These are phyloP conservation scores for Colletotrichum sansevieriae DNA, from an alignment of 2,329 filamentous ascomycete genomes.

Conservation along the genomic window DNA sequence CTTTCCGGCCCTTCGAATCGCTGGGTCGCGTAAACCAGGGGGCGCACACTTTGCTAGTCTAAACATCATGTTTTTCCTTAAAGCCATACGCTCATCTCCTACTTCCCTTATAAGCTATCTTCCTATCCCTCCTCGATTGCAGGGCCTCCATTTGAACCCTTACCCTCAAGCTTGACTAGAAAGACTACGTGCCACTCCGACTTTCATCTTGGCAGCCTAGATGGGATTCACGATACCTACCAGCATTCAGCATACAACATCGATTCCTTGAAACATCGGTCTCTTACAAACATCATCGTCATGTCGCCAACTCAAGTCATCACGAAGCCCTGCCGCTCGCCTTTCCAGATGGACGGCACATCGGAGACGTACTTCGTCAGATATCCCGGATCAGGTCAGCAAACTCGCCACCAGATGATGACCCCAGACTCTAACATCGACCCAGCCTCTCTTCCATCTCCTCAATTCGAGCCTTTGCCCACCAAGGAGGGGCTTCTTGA, in stretches of 20 bases:
- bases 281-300: background rate
- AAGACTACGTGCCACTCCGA: background rate
- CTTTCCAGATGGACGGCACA: conserved; percentile 34
- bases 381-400: conserved; percentile 35
- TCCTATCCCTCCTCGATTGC: background rate
- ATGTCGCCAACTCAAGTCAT: conserved; percentile 39
- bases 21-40: background rate
- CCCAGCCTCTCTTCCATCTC: conserved; percentile 17
- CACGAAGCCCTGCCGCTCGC: conserved; percentile 19
- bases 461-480: conserved; percentile 23
- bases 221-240: conserved; percentile 8
- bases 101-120: conserved; percentile 24
- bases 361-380: conserved; percentile 34
- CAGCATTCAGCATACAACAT: background rate
- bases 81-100: conserved; percentile 13
- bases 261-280: background rate
- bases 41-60: conserved; percentile 16
- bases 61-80: conserved; percentile 14
- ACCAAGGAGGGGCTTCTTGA: conserved; percentile 48
- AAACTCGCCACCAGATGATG: background rate
- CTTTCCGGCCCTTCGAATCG: conserved; percentile 28
- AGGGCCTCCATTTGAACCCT: background rate
- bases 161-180: background rate
- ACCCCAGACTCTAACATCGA: conserved; percentile 7
- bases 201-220: background rate